Evolutionary conservation across 352 stramenopile genomes (phyloP).

Genomic region (Globisporangium cederbergense): DNA sequence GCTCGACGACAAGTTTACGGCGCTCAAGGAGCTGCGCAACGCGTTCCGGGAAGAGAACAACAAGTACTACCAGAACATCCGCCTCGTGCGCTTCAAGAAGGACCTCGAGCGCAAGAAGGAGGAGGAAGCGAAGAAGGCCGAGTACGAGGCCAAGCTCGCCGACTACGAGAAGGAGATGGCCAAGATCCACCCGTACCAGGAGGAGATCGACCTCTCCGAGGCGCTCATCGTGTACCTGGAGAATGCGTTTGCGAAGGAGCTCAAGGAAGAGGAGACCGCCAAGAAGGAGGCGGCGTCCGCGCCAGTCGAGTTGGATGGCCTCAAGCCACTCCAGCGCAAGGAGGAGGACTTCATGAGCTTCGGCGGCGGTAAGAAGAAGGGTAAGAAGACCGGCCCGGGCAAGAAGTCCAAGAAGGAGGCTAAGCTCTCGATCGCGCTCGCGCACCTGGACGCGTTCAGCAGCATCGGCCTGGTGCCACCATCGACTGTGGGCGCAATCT

Average conservation of each 20-base stretch:
- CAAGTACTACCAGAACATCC: constrained; percentile 92
- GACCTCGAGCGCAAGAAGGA: constrained; percentile 81
- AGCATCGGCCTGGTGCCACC: constrained; percentile 90
- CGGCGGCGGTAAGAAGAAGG: constrained; percentile 68
- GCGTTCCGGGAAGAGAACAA: constrained; percentile 93
- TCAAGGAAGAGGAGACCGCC: constrained; percentile 51
- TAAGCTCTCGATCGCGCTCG: constrained; percentile 77
- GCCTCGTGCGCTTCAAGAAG: constrained; percentile 83
- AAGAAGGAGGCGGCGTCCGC: constrained; percentile 35
- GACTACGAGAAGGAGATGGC: constrained; percentile 95
- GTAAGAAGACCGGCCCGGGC: constrained; percentile 36
- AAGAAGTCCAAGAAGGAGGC: constrained; percentile 81
- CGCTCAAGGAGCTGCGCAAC: constrained; percentile 85
- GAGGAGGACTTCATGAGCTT: constrained; percentile 84
- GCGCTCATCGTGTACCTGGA: constrained; percentile 92
- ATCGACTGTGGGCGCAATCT: constrained; percentile 75
- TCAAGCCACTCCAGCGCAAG: constrained; percentile 89
- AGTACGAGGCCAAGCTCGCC: constrained; percentile 94
- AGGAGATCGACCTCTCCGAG: constrained; percentile 95
- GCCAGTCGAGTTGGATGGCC: constrained; percentile 87
- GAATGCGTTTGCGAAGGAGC: constrained; percentile 88
- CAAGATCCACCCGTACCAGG: constrained; percentile 96
- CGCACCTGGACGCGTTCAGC: constrained; percentile 89
- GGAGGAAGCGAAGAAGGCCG: constrained; percentile 68
- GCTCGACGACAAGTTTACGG: constrained; percentile 86